A percentile compares a stretch with the other conserved stretches of the same genome.
Conservation (phyloP, 192 early-diverging fungal species). For the Diversispora eburnea region DNA sequence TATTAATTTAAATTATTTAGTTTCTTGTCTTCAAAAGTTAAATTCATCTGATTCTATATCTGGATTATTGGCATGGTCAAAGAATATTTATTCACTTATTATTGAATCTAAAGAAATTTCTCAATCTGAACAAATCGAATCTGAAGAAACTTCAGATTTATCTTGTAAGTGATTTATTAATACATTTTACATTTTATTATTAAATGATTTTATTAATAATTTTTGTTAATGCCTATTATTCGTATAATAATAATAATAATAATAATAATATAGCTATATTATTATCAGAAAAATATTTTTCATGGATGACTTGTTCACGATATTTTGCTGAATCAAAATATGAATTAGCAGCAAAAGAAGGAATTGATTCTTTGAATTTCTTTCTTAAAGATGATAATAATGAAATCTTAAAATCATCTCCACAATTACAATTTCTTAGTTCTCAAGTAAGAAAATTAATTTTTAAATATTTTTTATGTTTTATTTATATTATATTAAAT, state of each 20-base stretch:
- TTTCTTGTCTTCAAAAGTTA: constrained; percentile 32
- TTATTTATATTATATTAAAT: neutral
- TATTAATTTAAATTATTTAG: constrained; percentile 11
- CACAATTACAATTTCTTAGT: constrained; percentile 16
- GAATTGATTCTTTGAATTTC: constrained; percentile 1
- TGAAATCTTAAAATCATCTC: neutral
- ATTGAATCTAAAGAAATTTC: neutral
- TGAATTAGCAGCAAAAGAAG: constrained; percentile 9
- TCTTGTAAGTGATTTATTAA: too few relatives aligned
- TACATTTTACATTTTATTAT: neutral
- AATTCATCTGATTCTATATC: constrained; percentile 34
- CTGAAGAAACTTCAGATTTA: too few relatives aligned
- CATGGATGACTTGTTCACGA: constrained; percentile 8
- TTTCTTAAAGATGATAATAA: constrained; percentile 6
- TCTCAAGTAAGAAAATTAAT: constrained; percentile 8
- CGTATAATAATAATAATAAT: too few relatives aligned
- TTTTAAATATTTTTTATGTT: neutral
- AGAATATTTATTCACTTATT: constrained; percentile 19
- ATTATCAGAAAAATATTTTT: neutral
- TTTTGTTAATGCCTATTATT: neutral
- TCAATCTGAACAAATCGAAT: neutral
- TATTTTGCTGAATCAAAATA: constrained; percentile 22
- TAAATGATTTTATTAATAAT: neutral
- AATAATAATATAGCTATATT: neutral
- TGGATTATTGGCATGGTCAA: constrained; percentile 41